A percentile compares a stretch with the other conserved stretches of the same genome.
Conservation (phyloP, 257 asterid species). For the Fraxinus cuspidata region DNA sequence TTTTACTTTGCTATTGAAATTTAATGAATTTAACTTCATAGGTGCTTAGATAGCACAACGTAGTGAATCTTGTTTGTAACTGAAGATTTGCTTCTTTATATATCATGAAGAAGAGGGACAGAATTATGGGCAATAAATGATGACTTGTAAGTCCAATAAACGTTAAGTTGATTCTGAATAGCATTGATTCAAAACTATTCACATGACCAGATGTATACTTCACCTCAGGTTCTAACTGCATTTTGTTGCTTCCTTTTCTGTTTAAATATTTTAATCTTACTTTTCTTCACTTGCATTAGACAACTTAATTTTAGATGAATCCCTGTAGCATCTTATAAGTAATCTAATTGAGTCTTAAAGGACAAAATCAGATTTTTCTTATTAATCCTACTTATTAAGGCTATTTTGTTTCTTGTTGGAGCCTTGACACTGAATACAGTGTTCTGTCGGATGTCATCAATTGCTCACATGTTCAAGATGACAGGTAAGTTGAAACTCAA, state of each 20-base stretch:
- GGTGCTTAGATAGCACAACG: neutral
- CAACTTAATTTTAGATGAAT: neutral
- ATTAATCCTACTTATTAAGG: neutral
- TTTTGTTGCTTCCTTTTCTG: neutral
- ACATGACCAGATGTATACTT: neutral
- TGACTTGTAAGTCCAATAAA: neutral
- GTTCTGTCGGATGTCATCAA: neutral
- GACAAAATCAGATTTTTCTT: neutral
- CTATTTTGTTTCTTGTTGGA: neutral
- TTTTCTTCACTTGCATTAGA: neutral
- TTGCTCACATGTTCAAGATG: neutral
- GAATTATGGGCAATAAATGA: neutral
- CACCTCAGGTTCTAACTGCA: neutral
- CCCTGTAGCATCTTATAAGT: neutral
- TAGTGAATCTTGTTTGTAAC: neutral
- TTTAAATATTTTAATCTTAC: neutral
- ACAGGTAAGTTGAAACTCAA: neutral
- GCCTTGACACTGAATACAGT: neutral
- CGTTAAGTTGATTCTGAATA: neutral
- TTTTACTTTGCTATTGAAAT: constrained; percentile 4
- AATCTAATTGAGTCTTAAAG: neutral
- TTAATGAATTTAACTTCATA: neutral
- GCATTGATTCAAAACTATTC: neutral
- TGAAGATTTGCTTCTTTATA: neutral
- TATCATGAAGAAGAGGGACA: neutral